phyloP scores from a whole-genome alignment of 805 yeast species.

The Saccharomycopsis sp. region DNA sequence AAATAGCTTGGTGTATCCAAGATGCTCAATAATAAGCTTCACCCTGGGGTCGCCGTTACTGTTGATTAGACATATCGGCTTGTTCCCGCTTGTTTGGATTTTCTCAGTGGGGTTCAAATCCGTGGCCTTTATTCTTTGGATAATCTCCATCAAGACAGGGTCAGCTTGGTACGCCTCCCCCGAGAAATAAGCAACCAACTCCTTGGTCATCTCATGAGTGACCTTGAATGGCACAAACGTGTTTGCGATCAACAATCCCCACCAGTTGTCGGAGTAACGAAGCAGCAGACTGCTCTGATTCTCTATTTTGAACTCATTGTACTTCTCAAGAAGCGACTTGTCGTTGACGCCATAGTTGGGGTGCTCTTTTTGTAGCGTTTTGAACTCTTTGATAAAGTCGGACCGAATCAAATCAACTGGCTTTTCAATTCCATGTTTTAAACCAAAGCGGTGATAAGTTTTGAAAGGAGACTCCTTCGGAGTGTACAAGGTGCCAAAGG shows the following conservation, averaged over 20 bases:
- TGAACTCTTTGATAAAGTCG: constrained; percentile 29
- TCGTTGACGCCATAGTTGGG: constrained; percentile 57
- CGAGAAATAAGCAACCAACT: constrained; percentile 40
- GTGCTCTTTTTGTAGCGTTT: constrained; percentile 29
- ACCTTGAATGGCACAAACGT: constrained; percentile 32
- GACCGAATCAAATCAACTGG: constrained; percentile 24
- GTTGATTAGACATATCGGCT: constrained; percentile 35
- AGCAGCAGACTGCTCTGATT: constrained; percentile 21
- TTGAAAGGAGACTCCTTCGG: constrained; percentile 45
- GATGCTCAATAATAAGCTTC: constrained; percentile 35
- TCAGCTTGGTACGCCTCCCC: constrained; percentile 46
- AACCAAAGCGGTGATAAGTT: constrained; percentile 45
- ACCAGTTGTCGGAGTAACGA: constrained; percentile 37
- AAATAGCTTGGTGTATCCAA: constrained; percentile 36
- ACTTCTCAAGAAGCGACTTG: constrained; percentile 27
- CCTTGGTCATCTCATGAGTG: constrained; percentile 34
- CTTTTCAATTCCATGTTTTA: constrained; percentile 34
- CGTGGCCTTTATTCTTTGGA: constrained; percentile 26
- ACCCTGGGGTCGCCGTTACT: constrained; percentile 59
- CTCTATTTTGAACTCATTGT: constrained; percentile 3
- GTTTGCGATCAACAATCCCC: constrained; percentile 42
- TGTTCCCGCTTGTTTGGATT: constrained; percentile 23
- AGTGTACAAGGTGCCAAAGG: constrained; percentile 55
- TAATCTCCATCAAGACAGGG: constrained; percentile 43
- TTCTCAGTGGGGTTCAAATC: background rate